Percentiles rank a stretch among this genome's conserved stretches.
Evolutionary conservation across 148 eudicot species (phyloP).

Genomic region (Vaccinium macrocarpon): DNA sequence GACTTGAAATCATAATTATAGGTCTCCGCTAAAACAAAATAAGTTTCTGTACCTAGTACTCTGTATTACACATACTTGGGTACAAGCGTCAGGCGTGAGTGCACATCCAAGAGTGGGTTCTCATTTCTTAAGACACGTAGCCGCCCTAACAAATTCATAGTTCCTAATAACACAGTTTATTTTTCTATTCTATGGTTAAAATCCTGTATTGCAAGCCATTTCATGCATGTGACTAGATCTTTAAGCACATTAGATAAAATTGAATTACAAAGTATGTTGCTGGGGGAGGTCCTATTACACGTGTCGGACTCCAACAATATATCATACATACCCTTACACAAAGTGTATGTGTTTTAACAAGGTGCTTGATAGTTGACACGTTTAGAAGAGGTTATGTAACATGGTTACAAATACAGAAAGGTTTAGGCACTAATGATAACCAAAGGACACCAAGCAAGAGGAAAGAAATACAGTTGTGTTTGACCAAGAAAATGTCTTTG

Average conservation of each 20-base stretch:
- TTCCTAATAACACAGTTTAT: not conserved
- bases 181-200: not conserved
- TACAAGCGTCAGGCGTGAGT: not conserved
- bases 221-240: not conserved
- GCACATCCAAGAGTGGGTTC: not conserved
- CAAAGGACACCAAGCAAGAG: not conserved
- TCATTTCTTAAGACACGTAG: not conserved
- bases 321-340: not conserved
- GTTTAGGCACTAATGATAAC: not conserved
- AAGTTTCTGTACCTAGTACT: not conserved
- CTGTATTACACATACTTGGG: not conserved
- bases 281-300: not conserved
- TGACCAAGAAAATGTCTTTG: conserved; percentile 4
- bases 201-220: not conserved
- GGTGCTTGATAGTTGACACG: not conserved
- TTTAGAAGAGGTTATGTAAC: not conserved
- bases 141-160: not conserved
- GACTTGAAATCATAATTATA: not conserved
- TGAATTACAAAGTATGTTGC: not conserved
- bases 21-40: not conserved
- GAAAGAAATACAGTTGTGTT: not conserved
- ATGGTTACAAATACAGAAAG: not conserved
- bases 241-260: not conserved
- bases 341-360: not conserved
- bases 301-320: not conserved